Conservation (phyloP, 768 basidiomycete species). For the Termitomyces sp. region DNA sequence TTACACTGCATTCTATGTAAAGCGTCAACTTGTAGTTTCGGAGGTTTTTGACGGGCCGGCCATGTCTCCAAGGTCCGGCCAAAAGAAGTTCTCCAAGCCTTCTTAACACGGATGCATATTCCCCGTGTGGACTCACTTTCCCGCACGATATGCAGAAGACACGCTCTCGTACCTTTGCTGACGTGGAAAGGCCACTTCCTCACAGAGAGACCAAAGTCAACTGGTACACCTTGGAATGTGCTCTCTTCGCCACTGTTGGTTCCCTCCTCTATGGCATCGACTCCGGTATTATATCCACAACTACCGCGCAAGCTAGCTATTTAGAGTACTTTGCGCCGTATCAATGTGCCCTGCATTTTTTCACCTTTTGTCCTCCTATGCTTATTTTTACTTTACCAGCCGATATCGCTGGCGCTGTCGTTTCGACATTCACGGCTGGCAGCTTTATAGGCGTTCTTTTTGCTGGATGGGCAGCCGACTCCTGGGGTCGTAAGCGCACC, state of each 20-base stretch:
- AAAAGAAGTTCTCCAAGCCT: too few species aligned
- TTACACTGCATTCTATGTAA: too few species aligned
- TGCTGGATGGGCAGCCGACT: not conserved
- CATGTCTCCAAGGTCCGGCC: too few species aligned
- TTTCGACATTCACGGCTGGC: not conserved
- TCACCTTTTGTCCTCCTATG: not conserved
- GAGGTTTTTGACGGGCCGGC: too few species aligned
- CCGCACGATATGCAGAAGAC: not conserved
- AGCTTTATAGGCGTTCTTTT: not conserved
- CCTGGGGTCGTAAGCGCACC: not conserved
- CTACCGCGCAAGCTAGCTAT: not conserved
- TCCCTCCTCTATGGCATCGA: not conserved
- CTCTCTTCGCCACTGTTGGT: not conserved
- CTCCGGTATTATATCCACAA: not conserved
- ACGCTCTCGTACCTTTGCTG: not conserved
- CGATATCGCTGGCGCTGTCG: not conserved
- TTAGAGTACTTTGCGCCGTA: not conserved
- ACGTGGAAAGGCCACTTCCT: not conserved
- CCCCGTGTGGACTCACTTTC: not conserved
- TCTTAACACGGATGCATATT: not conserved
- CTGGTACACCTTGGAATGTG: not conserved
- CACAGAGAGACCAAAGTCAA: not conserved
- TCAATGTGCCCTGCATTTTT: not conserved
- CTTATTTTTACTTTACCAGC: not conserved
- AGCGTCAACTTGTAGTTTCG: too few species aligned